Base-by-base conservation (phyloP, 192 early-diverging fungal species). In the Backusella psychrophila region DNA sequence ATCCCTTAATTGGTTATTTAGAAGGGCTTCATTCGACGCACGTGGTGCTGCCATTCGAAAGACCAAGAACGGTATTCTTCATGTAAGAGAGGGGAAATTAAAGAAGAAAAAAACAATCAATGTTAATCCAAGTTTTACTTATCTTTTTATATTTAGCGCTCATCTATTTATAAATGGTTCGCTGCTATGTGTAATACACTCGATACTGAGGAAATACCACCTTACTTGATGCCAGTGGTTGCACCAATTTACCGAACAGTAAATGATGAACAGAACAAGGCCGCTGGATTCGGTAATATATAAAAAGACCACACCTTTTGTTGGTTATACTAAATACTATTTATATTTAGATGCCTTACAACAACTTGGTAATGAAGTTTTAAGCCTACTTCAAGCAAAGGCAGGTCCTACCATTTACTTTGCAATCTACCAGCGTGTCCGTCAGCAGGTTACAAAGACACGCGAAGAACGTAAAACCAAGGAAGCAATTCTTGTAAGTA, bases 131-230 rank as follows among this genome's bases (percentile, higher is more conserved):
- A 12, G 12, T 11, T 29, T 29, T 29, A 82, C 33, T 77, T 70
- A n/a, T 72, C 77, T 74, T 75, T 81, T 41, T 56, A 67, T 71
- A 66, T 69, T 66, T 86, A 96, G 90, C 87, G 95, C 63, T 88
- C 86, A 31, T 92, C 86, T 66, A 88, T 95, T n/a, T 98, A 96
- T 86, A 91, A 96, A 77, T 96, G 91, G 90, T 96, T 95, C 86
- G 97, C 96, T 35, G 96, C 96, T 11, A 90, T 97, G 79, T 82
- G 87, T 34, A 87, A 87, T 17, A 83, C 89, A n/a, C 83, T 97
- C 12, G 85, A 88, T 2, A 46, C 88, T 12, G 70, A 83, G 1
- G 82, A 91, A 19, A 79, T 93, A 33, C 70, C 75, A n/a, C 78
- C 88, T 2, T 95, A 94, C 74, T 74, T 97, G 34, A 80, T 86